Percentiles rank a stretch among this genome's conserved stretches.
phyloP scores from a whole-genome alignment of 129 eudicot species.

The Tagetes patula region DNA sequence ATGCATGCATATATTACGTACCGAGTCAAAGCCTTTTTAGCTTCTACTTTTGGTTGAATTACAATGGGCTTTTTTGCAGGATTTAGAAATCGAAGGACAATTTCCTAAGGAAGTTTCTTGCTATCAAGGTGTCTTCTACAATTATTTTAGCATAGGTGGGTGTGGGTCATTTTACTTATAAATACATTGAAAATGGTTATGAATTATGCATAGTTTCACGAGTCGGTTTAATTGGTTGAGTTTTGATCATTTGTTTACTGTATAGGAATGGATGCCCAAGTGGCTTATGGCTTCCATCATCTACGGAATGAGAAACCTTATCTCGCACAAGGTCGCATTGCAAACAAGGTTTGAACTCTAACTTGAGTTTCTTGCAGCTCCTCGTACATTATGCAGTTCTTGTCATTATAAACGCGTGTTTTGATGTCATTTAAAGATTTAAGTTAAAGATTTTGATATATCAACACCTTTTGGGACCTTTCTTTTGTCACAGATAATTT shows the following conservation, averaged over 20 bases:
- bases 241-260: not conserved
- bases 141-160: conserved; percentile 91
- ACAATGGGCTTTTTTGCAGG: conserved; percentile 45
- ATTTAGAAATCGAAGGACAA: conserved; percentile 50
- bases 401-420: not conserved
- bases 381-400: not conserved
- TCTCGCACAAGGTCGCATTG: conserved; percentile 86
- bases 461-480: not conserved
- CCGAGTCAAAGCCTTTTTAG: not conserved
- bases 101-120: conserved; percentile 62
- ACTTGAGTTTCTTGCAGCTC: conserved; percentile 1
- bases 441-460: conserved; percentile 3
- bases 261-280: conserved; percentile 98
- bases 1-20: not conserved
- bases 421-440: not conserved
- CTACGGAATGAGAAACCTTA: conserved; percentile 87
- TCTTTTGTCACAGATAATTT: conserved; percentile 54
- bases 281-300: conserved; percentile 86
- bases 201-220: conserved; percentile 1
- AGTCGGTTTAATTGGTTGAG: not conserved
- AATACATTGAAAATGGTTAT: not conserved
- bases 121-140: conserved; percentile 86
- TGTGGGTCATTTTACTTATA: not conserved
- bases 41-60: not conserved
- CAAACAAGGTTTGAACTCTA: conserved; percentile 68